A percentile compares a stretch with the other conserved stretches of the same genome.
phyloP scores from a whole-genome alignment of 805 yeast species.

The Ogataea paradorogensis region DNA sequence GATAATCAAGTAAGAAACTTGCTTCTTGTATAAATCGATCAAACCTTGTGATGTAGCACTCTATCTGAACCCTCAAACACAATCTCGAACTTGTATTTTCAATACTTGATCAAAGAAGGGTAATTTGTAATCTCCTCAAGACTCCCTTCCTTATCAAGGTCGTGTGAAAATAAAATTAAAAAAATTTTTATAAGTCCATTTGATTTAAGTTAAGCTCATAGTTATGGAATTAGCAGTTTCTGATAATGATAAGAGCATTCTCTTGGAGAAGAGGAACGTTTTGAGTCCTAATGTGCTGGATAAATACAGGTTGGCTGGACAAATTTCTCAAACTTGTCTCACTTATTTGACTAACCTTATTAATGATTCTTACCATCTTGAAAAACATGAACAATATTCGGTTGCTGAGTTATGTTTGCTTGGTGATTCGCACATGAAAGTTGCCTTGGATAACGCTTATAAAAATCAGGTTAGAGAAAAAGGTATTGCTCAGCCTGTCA shows the following conservation, averaged over 20 bases:
- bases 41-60: too few species aligned
- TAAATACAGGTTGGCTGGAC: slow-evolving; percentile 87
- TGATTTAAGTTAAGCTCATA: slow-evolving; percentile 7
- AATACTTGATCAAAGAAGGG: too few species aligned
- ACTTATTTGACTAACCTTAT: slow-evolving; percentile 63
- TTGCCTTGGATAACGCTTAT: slow-evolving; percentile 58
- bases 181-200: slow-evolving; percentile 9
- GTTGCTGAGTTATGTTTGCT: slow-evolving; percentile 73
- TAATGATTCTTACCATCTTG: slow-evolving; percentile 69
- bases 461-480: slow-evolving; percentile 70
- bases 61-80: too few species aligned
- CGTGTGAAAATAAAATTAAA: slow-evolving; percentile 4
- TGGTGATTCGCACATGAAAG: slow-evolving; percentile 72
- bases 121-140: too few species aligned
- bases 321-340: slow-evolving; percentile 80
- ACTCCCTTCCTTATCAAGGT: slow-evolving; percentile 5
- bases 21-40: too few species aligned
- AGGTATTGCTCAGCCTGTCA: slow-evolving; percentile 91
- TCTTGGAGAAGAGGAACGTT: slow-evolving; percentile 70
- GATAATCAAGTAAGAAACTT: background rate
- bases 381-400: slow-evolving; percentile 45
- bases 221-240: slow-evolving; percentile 73
- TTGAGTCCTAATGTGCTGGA: slow-evolving; percentile 61
- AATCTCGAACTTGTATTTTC: too few species aligned
- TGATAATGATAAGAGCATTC: slow-evolving; percentile 67